Evolutionary conservation across 768 basidiomycete species (phyloP).

Genomic region (Hypholoma fasciculare): DNA sequence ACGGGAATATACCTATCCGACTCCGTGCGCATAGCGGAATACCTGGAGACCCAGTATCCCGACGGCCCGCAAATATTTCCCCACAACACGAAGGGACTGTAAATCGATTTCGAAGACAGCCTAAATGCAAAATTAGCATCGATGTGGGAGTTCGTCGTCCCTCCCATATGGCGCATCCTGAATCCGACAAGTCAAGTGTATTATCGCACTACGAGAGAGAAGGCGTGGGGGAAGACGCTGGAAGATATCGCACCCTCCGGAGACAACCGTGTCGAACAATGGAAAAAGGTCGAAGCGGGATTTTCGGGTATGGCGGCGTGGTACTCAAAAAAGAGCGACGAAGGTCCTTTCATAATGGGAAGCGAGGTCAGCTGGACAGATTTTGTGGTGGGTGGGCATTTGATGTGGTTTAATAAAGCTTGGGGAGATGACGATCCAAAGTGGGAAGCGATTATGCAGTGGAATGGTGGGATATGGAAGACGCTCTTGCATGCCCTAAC

Average conservation of each 20-base stretch:
- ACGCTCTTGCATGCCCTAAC: background rate
- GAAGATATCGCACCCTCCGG: slow-evolving; percentile 19
- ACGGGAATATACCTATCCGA: slow-evolving; percentile 41
- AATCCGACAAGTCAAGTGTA: slow-evolving; percentile 15
- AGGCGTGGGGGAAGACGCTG: slow-evolving; percentile 15
- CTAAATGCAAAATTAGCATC: background rate
- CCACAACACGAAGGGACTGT: slow-evolving; percentile 6
- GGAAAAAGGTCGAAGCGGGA: slow-evolving; percentile 20
- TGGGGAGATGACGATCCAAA: slow-evolving; percentile 32
- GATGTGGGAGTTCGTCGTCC: slow-evolving; percentile 7
- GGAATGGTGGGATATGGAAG: background rate
- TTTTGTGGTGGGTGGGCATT: slow-evolving; percentile 36
- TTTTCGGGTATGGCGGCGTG: slow-evolving; percentile 18
- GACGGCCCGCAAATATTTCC: slow-evolving; percentile 38
- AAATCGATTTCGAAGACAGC: slow-evolving; percentile 11
- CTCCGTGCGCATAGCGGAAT: slow-evolving; percentile 46
- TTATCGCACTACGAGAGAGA: slow-evolving; percentile 18
- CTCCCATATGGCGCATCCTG: slow-evolving; percentile 5
- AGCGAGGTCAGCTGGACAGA: slow-evolving; percentile 34
- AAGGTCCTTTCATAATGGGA: slow-evolving; percentile 33
- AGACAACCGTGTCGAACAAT: slow-evolving; percentile 11
- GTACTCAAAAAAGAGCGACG: slow-evolving; percentile 20
- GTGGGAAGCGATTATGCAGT: slow-evolving; percentile 24
- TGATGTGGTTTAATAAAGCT: slow-evolving; percentile 12
- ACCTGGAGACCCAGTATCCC: slow-evolving; percentile 52